These are phyloP conservation scores for Rhizophora mangle DNA, from an alignment of 345 rosid species.

Conservation along the genomic window DNA sequence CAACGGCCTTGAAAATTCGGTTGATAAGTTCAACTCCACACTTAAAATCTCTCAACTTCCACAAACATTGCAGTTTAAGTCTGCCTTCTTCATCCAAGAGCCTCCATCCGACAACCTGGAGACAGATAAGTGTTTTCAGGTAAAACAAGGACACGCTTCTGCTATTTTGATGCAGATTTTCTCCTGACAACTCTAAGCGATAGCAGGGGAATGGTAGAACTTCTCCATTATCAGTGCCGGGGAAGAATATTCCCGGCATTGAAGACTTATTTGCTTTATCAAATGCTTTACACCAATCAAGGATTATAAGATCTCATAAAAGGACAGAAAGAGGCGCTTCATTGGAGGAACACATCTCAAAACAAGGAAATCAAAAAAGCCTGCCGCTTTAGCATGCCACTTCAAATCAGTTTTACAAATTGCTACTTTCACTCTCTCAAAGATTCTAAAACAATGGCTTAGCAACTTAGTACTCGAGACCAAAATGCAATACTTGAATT, in stretches of 20 bases:
- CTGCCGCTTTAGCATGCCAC: background rate
- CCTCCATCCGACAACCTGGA: slow-evolving; percentile 88
- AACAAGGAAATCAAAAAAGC: background rate
- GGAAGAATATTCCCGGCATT: too few relatives aligned
- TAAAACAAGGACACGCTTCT: background rate
- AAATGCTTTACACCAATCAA: too few relatives aligned
- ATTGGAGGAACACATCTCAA: background rate
- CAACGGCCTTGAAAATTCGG: slow-evolving; percentile 58
- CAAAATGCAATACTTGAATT: slow-evolving; percentile 2
- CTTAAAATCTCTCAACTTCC: slow-evolving; percentile 77
- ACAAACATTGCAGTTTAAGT: slow-evolving; percentile 71
- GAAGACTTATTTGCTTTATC: too few relatives aligned
- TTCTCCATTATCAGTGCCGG: too few relatives aligned
- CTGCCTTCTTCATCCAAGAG: slow-evolving; percentile 67
- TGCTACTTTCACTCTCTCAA: background rate
- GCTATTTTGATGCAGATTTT: background rate
- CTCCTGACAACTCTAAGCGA: too few relatives aligned
- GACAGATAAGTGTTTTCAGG: background rate
- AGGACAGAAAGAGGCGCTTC: background rate
- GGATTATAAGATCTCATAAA: background rate
- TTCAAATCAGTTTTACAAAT: background rate
- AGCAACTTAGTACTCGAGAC: background rate
- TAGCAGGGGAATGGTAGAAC: too few relatives aligned
- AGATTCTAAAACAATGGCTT: background rate
- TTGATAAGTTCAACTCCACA: slow-evolving; percentile 84